phyloP scores from a whole-genome alignment of 768 basidiomycete species.

The Pleurotus ostreatus region DNA sequence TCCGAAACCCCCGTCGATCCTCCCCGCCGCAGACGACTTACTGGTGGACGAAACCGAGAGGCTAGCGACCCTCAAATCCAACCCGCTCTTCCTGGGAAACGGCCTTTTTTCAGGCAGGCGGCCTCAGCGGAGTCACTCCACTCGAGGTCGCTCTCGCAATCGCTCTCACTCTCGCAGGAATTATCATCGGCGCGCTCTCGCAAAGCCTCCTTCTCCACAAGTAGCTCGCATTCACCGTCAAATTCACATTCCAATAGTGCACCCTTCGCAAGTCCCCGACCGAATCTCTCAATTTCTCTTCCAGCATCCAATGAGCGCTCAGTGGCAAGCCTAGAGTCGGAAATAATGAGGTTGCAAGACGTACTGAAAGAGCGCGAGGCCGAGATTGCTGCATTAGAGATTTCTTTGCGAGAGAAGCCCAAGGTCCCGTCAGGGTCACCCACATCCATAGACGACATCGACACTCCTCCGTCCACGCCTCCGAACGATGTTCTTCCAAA shows the following conservation, averaged over 20 bases:
- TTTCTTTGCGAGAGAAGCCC: conserved; percentile 37
- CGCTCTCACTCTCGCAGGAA: conserved; percentile 97
- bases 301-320: conserved; percentile 63
- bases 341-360: conserved; percentile 93
- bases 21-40: conserved; percentile 46
- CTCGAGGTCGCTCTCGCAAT: conserved; percentile 90
- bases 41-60: conserved; percentile 47
- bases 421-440: conserved; percentile 17
- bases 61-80: conserved; percentile 35
- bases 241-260: conserved; percentile 46
- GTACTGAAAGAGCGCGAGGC: conserved; percentile 87
- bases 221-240: conserved; percentile 59
- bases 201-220: conserved; percentile 75
- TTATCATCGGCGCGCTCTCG: conserved; percentile 84
- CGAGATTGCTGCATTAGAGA: conserved; percentile 81
- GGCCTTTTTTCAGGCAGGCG: conserved; percentile 86
- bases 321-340: conserved; percentile 82
- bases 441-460: conserved; percentile 12
- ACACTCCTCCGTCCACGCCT: conserved; percentile 9
- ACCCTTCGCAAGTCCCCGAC: conserved; percentile 32
- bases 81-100: conserved; percentile 49
- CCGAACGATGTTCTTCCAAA: conserved; percentile 17
- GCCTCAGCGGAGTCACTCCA: conserved; percentile 85
- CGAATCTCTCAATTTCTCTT: conserved; percentile 58
- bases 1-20: conserved; percentile 27